Conservation (phyloP, 2,329 filamentous ascomycete species). For the Pseudovirgaria hyperparasitica region DNA sequence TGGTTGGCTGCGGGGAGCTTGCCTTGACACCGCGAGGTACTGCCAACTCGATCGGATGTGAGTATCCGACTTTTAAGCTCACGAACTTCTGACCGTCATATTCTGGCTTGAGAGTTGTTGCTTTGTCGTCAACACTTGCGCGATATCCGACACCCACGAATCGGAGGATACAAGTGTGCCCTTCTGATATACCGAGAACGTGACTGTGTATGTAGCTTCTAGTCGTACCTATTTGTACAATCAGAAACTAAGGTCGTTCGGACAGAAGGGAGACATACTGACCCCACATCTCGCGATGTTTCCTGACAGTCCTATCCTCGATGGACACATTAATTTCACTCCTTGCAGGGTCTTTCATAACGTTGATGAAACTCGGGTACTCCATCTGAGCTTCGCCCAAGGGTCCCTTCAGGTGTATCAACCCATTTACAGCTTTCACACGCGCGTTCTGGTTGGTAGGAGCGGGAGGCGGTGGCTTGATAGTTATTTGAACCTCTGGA, state of each 20-base stretch:
- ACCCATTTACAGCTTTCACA: slow-evolving; percentile 49
- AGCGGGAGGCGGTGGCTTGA: slow-evolving; percentile 49
- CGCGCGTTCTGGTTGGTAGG: slow-evolving; percentile 44
- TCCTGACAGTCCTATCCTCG: slow-evolving; percentile 51
- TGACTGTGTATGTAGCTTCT: slow-evolving; percentile 84
- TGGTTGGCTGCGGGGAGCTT: slow-evolving; percentile 78
- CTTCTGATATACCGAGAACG: slow-evolving; percentile 89
- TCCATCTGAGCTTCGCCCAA: slow-evolving; percentile 65
- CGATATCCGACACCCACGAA: slow-evolving; percentile 93
- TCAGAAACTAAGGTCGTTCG: slow-evolving; percentile 2
- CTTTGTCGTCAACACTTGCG: slow-evolving; percentile 68
- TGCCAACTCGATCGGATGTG: slow-evolving; percentile 83
- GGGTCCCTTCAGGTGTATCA: slow-evolving; percentile 67
- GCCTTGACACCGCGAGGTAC: slow-evolving; percentile 75
- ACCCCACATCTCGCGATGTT: slow-evolving; percentile 97
- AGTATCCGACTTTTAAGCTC: slow-evolving; percentile 89
- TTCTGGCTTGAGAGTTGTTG: slow-evolving; percentile 50
- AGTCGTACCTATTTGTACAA: slow-evolving; percentile 63
- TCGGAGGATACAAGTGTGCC: slow-evolving; percentile 83
- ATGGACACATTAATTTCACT: slow-evolving; percentile 58
- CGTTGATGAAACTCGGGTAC: slow-evolving; percentile 65
- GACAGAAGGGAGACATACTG: slow-evolving; percentile 18
- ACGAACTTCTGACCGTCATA: slow-evolving; percentile 82
- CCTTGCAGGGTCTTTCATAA: slow-evolving; percentile 52
- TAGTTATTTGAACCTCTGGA: slow-evolving; percentile 52